phyloP scores from a whole-genome alignment of 2,329 filamentous ascomycete genomes.

The Thermoascus crustaceus region DNA sequence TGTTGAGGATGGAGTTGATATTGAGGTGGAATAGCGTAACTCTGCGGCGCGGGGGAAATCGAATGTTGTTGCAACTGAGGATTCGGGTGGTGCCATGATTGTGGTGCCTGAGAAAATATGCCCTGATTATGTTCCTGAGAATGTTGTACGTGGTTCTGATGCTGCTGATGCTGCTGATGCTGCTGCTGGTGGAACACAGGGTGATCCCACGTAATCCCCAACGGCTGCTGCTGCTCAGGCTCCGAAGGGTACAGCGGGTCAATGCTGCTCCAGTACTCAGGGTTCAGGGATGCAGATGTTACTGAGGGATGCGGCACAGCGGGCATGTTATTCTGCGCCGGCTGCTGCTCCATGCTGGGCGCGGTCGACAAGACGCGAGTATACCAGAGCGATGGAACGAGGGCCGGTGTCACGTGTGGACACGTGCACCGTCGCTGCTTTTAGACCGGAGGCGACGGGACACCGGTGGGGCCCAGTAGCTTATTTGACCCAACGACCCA shows the following conservation, averaged over 20 bases:
- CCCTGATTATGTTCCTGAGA: conserved; percentile 22
- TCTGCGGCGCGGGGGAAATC: conserved; percentile 17
- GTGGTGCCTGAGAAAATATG: conserved; percentile 24
- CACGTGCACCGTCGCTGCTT: conserved; percentile 3
- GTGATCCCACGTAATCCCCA: conserved; percentile 13
- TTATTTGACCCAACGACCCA: conserved; percentile 3
- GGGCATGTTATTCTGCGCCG: conserved; percentile 22
- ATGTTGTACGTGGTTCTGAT: conserved; percentile 10
- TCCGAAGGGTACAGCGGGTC: conserved; percentile 22
- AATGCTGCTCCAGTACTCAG: conserved; percentile 32
- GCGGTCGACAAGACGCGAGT: not conserved
- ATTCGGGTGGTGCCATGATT: conserved; percentile 27
- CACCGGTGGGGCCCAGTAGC: conserved; percentile 6
- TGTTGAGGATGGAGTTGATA: conserved; percentile 25
- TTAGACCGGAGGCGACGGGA: conserved; percentile 1
- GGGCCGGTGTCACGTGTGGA: conserved; percentile 8
- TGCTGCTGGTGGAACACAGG: conserved; percentile 18
- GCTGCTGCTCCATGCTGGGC: conserved; percentile 28
- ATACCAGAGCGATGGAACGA: no score
- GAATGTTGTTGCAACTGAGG: conserved; percentile 20
- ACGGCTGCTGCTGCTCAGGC: conserved; percentile 17
- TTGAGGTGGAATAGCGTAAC: conserved; percentile 19
- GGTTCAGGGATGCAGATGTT: conserved; percentile 17
- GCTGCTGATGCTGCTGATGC: conserved; percentile 17
- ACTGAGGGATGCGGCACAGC: conserved; percentile 21